A percentile compares a stretch with the other conserved stretches of the same genome.
These are phyloP conservation scores for Sistotremastrum suecicum DNA, from an alignment of 768 basidiomycete genomes.

Conservation along the genomic window DNA sequence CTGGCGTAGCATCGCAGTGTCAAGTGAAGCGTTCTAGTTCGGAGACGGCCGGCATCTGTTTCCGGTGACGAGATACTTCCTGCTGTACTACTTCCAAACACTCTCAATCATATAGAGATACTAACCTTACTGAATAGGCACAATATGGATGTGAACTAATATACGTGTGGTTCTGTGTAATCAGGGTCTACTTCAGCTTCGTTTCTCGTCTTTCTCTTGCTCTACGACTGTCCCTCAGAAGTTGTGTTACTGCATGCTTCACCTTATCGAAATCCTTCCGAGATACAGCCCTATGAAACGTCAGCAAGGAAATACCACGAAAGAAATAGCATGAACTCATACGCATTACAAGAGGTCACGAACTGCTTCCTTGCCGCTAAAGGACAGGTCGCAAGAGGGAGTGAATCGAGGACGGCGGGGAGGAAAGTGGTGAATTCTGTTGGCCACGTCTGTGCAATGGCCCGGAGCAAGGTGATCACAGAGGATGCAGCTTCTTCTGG, in stretches of 20 bases:
- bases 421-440: slow-evolving; percentile 59
- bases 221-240: slow-evolving; percentile 66
- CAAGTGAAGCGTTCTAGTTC: background rate
- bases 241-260: slow-evolving; percentile 57
- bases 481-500: slow-evolving; percentile 68
- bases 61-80: too few relatives aligned
- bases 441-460: slow-evolving; percentile 53
- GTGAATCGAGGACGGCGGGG: slow-evolving; percentile 51
- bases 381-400: slow-evolving; percentile 48
- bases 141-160: too few relatives aligned
- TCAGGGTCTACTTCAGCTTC: too few relatives aligned
- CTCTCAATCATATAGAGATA: too few relatives aligned
- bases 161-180: too few relatives aligned
- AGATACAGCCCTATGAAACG: slow-evolving; percentile 41
- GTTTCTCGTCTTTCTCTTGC: slow-evolving; percentile 43
- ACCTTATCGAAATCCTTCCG: slow-evolving; percentile 61
- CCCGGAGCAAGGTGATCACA: slow-evolving; percentile 68
- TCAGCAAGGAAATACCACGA: slow-evolving; percentile 4
- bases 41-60: too few relatives aligned
- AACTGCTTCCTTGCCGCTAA: slow-evolving; percentile 57
- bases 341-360: slow-evolving; percentile 58
- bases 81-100: too few relatives aligned
- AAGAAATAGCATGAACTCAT: background rate
- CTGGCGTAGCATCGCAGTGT: background rate
- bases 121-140: too few relatives aligned